phyloP scores from a whole-genome alignment of 2,329 filamentous ascomycete genomes.

The Neonectria magnoliae region DNA sequence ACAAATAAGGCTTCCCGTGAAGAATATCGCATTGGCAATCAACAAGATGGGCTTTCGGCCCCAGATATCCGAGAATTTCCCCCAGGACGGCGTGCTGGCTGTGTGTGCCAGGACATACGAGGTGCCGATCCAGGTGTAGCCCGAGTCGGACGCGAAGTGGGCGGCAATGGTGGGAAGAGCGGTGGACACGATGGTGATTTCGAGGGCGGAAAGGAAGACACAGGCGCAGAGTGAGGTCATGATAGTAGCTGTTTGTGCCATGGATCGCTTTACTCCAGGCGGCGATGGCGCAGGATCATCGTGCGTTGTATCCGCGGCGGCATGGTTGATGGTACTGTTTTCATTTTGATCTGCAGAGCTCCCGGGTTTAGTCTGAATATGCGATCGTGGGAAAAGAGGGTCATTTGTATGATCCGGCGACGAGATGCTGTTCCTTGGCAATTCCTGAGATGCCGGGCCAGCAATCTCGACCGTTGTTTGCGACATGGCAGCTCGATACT shows the following conservation, averaged over 20 bases:
- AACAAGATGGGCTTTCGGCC: slow-evolving; percentile 65
- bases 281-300: background rate
- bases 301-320: background rate
- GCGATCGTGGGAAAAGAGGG: background rate
- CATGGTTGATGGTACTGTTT: background rate
- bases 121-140: slow-evolving; percentile 82
- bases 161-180: slow-evolving; percentile 68
- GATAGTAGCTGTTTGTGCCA: slow-evolving; percentile 41
- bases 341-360: no score
- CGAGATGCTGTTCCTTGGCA: background rate
- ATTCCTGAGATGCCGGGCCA: background rate
- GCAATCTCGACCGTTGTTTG: slow-evolving; percentile 14
- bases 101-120: slow-evolving; percentile 77
- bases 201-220: slow-evolving; percentile 59
- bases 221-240: slow-evolving; percentile 52
- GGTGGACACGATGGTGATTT: slow-evolving; percentile 68
- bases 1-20: slow-evolving; percentile 60
- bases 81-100: slow-evolving; percentile 76
- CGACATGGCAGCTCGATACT: slow-evolving; percentile 20
- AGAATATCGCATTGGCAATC: slow-evolving; percentile 59
- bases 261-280: slow-evolving; percentile 23
- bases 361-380: background rate
- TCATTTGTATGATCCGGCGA: background rate
- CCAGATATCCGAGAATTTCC: slow-evolving; percentile 68
- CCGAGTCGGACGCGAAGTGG: slow-evolving; percentile 69